These are phyloP conservation scores for Hypoxylon sp. DNA, from an alignment of 2,329 filamentous ascomycete species.

Conservation along the genomic window DNA sequence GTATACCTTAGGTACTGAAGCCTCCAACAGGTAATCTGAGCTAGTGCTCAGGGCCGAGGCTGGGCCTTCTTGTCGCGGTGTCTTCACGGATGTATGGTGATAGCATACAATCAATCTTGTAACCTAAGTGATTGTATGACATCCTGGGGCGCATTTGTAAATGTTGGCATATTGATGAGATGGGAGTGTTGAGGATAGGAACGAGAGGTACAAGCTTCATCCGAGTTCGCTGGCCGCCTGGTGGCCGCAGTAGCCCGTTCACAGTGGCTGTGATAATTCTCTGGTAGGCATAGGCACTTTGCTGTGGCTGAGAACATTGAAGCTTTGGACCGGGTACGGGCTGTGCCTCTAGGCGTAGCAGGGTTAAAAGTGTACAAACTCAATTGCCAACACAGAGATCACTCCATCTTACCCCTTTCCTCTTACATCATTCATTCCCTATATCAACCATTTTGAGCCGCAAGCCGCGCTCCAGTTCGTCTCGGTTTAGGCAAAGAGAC, in stretches of 20 bases:
- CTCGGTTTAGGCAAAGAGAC: background rate
- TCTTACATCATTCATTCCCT: background rate
- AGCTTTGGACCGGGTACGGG: background rate
- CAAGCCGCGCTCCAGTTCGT: background rate
- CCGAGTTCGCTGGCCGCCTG: constrained; percentile 10
- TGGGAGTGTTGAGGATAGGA: background rate
- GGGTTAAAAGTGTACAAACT: constrained; percentile 3
- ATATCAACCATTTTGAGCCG: background rate
- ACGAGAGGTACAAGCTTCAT: background rate
- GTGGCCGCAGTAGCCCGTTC: constrained; percentile 18
- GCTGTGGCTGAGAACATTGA: constrained; percentile 1
- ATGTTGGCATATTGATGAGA: background rate
- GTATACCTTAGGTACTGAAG: background rate
- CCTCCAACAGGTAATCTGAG: background rate
- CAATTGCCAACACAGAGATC: constrained; percentile 1
- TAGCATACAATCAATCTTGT: background rate
- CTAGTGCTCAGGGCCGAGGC: background rate
- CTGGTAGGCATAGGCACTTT: constrained; percentile 1
- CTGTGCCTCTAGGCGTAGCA: background rate
- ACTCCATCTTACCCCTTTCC: background rate
- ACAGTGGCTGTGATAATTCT: constrained; percentile 23
- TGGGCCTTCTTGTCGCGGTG: background rate
- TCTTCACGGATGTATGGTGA: background rate
- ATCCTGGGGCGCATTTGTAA: background rate
- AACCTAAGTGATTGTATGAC: background rate